Evolutionary conservation across 2,329 filamentous ascomycete genomes (phyloP).

Genomic region (Penicillium brasilianum): DNA sequence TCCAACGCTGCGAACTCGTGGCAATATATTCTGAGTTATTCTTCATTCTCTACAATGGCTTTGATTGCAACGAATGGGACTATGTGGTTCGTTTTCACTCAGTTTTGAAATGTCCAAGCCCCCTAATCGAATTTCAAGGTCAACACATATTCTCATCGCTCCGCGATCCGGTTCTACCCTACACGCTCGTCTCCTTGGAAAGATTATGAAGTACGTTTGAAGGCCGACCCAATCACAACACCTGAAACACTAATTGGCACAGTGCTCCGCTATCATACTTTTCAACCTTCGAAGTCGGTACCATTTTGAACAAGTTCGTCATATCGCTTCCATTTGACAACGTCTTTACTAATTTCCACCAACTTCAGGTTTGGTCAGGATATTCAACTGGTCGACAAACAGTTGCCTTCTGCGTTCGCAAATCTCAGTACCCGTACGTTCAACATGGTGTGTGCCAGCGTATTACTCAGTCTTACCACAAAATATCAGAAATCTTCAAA

Average conservation of each 20-base stretch:
- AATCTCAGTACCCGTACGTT: conserved; percentile 6
- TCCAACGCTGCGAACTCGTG: no score
- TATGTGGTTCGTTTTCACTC: no score
- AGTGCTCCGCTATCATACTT: not conserved
- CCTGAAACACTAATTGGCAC: not conserved
- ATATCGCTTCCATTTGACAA: not conserved
- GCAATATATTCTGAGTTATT: no score
- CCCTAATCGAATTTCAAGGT: conserved; percentile 1
- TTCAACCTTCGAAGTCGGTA: not conserved
- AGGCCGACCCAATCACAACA: no score
- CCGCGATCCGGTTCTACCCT: not conserved
- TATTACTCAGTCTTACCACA: not conserved
- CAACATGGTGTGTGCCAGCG: not conserved
- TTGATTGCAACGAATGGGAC: no score
- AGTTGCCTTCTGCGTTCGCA: conserved; percentile 6
- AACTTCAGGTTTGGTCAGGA: conserved; percentile 9
- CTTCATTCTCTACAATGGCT: no score
- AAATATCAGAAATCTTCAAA: not conserved
- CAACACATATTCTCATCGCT: conserved; percentile 1
- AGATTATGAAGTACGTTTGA: not conserved
- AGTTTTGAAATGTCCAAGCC: no score
- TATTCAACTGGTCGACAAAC: conserved; percentile 8
- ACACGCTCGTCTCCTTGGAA: not conserved
- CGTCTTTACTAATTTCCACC: not conserved
- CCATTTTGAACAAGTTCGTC: not conserved